Percentiles rank a stretch among this genome's conserved stretches.
phyloP scores from a whole-genome alignment of 257 asterid species.

The Jacaranda mimosifolia region DNA sequence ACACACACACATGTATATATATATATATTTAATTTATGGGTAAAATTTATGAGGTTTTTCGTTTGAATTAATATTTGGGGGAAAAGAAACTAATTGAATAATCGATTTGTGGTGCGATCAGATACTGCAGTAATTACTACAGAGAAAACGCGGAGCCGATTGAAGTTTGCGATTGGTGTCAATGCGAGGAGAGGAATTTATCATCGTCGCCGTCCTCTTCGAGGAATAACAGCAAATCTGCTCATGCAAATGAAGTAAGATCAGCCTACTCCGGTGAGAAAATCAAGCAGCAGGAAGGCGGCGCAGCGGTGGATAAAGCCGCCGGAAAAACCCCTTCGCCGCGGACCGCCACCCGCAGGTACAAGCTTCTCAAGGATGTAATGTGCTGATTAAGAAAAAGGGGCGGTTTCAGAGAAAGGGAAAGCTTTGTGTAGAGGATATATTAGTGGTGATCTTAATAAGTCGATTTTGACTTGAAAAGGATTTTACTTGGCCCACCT shows the following conservation, averaged over 20 bases:
- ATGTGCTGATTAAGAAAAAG: slow-evolving; percentile 44
- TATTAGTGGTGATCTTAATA: not conserved
- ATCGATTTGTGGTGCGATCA: slow-evolving; percentile 6
- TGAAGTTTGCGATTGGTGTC: slow-evolving; percentile 60
- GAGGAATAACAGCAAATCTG: not conserved
- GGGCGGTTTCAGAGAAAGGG: not conserved
- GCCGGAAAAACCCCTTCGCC: slow-evolving; percentile 51
- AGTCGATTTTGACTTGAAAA: slow-evolving; percentile 11
- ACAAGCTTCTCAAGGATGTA: slow-evolving; percentile 69
- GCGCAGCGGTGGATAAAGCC: slow-evolving; percentile 33
- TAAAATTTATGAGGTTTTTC: no score
- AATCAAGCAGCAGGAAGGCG: slow-evolving; percentile 33
- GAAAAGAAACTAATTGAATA: no score
- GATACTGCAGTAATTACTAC: slow-evolving; percentile 59
- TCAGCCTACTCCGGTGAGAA: slow-evolving; percentile 45
- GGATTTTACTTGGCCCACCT: not conserved
- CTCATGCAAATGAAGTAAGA: slow-evolving; percentile 5
- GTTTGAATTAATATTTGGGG: no score
- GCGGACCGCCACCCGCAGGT: slow-evolving; percentile 54
- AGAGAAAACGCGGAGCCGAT: slow-evolving; percentile 36
- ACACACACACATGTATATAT: not conserved
- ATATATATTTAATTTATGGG: no score
- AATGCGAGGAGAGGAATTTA: slow-evolving; percentile 39
- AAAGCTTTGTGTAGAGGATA: not conserved
- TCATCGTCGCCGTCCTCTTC: slow-evolving; percentile 27